Percentiles rank a stretch among this genome's conserved stretches.
Evolutionary conservation across 2,329 filamentous ascomycete genomes (phyloP).

Genomic region (Fusarium staphyleae): DNA sequence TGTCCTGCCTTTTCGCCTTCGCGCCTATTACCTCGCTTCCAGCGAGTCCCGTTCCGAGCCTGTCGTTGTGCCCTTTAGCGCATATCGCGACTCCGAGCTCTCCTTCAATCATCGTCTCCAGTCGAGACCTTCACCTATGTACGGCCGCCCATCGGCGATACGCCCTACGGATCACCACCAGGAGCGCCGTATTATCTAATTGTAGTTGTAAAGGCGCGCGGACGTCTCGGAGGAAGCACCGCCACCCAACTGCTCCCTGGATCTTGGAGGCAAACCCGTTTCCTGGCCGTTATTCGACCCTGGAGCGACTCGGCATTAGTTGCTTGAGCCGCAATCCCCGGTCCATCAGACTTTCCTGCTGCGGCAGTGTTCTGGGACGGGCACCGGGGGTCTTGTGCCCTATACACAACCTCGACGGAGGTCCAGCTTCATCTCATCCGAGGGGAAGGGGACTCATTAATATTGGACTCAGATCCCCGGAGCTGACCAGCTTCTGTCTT

Average conservation of each 20-base stretch:
- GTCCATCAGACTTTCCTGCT: conserved; percentile 16
- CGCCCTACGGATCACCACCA: conserved; percentile 3
- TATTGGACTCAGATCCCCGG: conserved; percentile 37
- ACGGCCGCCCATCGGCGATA: conserved; percentile 10
- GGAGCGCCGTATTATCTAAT: conserved; percentile 5
- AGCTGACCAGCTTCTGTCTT: conserved; percentile 27
- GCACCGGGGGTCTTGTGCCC: conserved; percentile 3
- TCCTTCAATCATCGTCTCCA: background rate
- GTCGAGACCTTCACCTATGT: background rate
- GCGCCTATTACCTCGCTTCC: background rate
- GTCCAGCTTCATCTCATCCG: background rate
- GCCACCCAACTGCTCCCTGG: conserved; percentile 16
- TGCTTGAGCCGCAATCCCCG: conserved; percentile 24
- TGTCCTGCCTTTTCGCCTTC: conserved; percentile 6
- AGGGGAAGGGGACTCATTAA: conserved; percentile 25
- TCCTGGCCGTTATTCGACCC: conserved; percentile 6
- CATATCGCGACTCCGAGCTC: conserved; percentile 3
- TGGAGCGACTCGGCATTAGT: conserved; percentile 10
- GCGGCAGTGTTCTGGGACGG: conserved; percentile 21
- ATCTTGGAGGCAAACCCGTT: conserved; percentile 9
- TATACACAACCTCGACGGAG: conserved; percentile 4
- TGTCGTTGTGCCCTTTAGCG: conserved; percentile 1
- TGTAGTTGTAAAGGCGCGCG: conserved; percentile 24
- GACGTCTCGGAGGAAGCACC: conserved; percentile 26
- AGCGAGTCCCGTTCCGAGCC: background rate